These are phyloP conservation scores for Botrytis paeoniae DNA, from an alignment of 2,329 filamentous ascomycete genomes.

Conservation along the genomic window DNA sequence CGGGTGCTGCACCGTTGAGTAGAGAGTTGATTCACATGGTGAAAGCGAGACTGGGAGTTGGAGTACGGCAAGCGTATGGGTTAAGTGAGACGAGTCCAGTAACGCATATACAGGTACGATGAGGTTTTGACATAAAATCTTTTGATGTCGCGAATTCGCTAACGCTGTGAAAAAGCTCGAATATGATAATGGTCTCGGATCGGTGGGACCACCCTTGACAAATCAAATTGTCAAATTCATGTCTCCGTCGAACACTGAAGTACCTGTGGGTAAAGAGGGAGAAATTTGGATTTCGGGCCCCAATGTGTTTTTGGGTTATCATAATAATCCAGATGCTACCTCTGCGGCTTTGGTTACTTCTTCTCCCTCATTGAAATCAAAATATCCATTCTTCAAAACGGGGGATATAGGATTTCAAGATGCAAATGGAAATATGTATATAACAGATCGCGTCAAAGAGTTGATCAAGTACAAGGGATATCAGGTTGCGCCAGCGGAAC, in stretches of 20 bases:
- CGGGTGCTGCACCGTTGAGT: constrained; percentile 53
- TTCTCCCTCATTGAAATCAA: constrained; percentile 56
- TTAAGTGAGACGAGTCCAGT: constrained; percentile 80
- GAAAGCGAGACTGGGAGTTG: constrained; percentile 66
- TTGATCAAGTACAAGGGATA: constrained; percentile 62
- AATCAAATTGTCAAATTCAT: constrained; percentile 21
- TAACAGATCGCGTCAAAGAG: constrained; percentile 78
- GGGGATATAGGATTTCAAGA: constrained; percentile 80
- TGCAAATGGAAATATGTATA: constrained; percentile 73
- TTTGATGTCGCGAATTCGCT: too few relatives aligned
- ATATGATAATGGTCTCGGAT: constrained; percentile 19
- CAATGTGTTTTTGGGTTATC: constrained; percentile 57
- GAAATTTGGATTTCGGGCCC: constrained; percentile 66
- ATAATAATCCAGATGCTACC: constrained; percentile 63
- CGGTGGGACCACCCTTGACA: constrained; percentile 16
- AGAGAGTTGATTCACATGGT: constrained; percentile 71
- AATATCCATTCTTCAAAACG: constrained; percentile 61
- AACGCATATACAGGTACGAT: constrained; percentile 55
- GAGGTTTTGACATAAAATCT: too few relatives aligned
- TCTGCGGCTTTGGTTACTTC: constrained; percentile 52
- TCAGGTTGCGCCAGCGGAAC: constrained; percentile 64
- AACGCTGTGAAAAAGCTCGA: constrained; percentile 7
- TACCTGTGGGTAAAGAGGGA: constrained; percentile 54
- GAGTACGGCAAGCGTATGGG: constrained; percentile 77
- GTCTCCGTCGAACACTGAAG: not conserved